Evolutionary conservation across 2,329 filamentous ascomycete genomes (phyloP), one percentile per base, ranked within the genome.

Genomic region (Leptographium wingfieldii): DNA sequence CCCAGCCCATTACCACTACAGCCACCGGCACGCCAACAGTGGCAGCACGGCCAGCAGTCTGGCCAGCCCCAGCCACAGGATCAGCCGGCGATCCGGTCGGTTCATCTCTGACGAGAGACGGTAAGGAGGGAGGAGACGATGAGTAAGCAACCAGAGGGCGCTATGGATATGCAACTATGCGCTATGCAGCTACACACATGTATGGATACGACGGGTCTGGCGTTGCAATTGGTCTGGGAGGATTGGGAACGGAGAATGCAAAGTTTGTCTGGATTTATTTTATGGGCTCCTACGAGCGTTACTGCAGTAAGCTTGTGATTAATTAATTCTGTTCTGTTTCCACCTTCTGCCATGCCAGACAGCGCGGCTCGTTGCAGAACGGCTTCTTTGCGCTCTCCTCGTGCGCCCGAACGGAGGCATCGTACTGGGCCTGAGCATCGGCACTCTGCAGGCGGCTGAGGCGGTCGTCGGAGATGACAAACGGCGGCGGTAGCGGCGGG

Each of bases 321-420:
- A 12, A 40, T 40, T 6, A 12, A 10, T 22, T 27, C 22, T 22
- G 22, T 29, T 11, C 11, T 22, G 22, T 12, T 22, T 22, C 31
- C 7, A 31, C 31, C 31, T 31, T 27, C 22, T 29, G 22, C 25
- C 38, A 48, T 10, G 22, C 2, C 14, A 48, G 51, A 38, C 57
- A 55, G 6, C 49, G 49, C 49, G 57, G 49, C 57, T 43, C 35
- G 35, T 59, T 49, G 58, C 58, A 59, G 22, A 59, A 59, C 12
- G 58, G 27, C 52, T 59, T 59, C n/a, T 48, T 19, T 16, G 58
- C 52, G 22, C 58, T 59, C n/a, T 22, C 40, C 58, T 51, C 40
- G 40, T 59, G 58, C 7, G 40, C 52, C 27, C 11, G 19, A 11
- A 55, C 52, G 3, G 10, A 10, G 12, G 27, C 52, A 10, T 38